Conservation (phyloP, 2,329 filamentous ascomycete species). For the Pestalotiopsis fici region DNA sequence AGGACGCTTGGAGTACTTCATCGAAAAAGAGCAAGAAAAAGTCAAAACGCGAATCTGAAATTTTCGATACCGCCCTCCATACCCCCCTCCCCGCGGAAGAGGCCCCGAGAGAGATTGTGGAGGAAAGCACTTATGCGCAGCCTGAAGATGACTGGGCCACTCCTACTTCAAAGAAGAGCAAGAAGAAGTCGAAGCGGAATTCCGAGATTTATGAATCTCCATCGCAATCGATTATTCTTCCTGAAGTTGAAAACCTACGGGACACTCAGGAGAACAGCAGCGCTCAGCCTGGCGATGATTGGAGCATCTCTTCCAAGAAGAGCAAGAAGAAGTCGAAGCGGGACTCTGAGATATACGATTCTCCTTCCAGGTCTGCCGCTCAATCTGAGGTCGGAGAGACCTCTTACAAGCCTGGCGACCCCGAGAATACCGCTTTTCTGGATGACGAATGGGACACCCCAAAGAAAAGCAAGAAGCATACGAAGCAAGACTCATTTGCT, state of each 20-base stretch:
- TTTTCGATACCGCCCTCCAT: constrained; percentile 31
- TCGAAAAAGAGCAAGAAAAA: constrained; percentile 33
- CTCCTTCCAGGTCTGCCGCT: constrained; percentile 22
- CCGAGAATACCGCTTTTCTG: constrained; percentile 19
- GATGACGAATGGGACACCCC: constrained; percentile 38
- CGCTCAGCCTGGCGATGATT: constrained; percentile 18
- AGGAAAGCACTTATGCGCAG: background rate
- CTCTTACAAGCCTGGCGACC: constrained; percentile 40
- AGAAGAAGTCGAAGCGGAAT: constrained; percentile 43
- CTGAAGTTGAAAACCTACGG: background rate
- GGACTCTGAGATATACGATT: constrained; percentile 29
- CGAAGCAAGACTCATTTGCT: constrained; percentile 10
- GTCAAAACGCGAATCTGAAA: constrained; percentile 26
- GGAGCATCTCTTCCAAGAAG: constrained; percentile 21
- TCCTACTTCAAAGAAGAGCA: constrained; percentile 40
- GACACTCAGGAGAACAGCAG: background rate
- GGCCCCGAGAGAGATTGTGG: constrained; percentile 16
- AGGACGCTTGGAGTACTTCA: constrained; percentile 20
- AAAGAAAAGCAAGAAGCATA: constrained; percentile 30
- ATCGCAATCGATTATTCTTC: constrained; percentile 8
- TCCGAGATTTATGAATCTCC: constrained; percentile 11
- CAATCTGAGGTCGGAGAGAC: constrained; percentile 32
- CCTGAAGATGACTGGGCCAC: constrained; percentile 21
- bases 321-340: constrained; percentile 34
- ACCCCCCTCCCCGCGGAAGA: constrained; percentile 29